phyloP scores from a whole-genome alignment of 1,284 basidiomycete species.

The Papiliotrema nemorosa region DNA sequence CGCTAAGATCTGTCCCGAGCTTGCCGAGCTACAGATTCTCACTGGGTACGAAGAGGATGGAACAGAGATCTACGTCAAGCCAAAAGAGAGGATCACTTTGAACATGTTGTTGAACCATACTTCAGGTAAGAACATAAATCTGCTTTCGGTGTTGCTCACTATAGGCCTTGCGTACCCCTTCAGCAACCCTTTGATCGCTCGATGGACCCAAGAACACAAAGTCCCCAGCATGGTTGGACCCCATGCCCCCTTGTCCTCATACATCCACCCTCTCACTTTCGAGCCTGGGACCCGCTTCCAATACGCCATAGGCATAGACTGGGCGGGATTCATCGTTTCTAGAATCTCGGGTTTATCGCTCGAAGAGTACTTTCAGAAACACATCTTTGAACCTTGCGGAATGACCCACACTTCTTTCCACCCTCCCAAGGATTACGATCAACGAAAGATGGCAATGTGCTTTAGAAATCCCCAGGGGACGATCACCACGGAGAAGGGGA shows the following conservation, averaged over 20 bases:
- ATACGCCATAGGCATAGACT: constrained; percentile 42
- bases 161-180: background rate
- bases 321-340: constrained; percentile 35
- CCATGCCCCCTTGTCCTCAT: constrained; percentile 9
- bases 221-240: constrained; percentile 11
- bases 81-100: constrained; percentile 31
- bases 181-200: constrained; percentile 5
- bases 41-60: constrained; percentile 28
- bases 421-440: constrained; percentile 19
- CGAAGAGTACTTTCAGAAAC: constrained; percentile 34
- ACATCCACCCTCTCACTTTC: constrained; percentile 26
- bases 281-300: constrained; percentile 32
- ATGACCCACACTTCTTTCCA: constrained; percentile 31
- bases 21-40: constrained; percentile 27
- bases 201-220: constrained; percentile 9
- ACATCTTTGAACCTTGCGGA: constrained; percentile 38
- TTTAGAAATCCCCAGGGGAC: background rate
- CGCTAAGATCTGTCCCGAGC: constrained; percentile 30
- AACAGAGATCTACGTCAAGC: constrained; percentile 20
- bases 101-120: constrained; percentile 37
- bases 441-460: constrained; percentile 17
- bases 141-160: constrained; percentile 3
- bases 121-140: constrained; percentile 23
- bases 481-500: background rate
- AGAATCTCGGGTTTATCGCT: constrained; percentile 30